Percentiles rank a stretch among this genome's conserved stretches.
Evolutionary conservation across 306 rosid species (phyloP).

Genomic region (Fagus crenata): DNA sequence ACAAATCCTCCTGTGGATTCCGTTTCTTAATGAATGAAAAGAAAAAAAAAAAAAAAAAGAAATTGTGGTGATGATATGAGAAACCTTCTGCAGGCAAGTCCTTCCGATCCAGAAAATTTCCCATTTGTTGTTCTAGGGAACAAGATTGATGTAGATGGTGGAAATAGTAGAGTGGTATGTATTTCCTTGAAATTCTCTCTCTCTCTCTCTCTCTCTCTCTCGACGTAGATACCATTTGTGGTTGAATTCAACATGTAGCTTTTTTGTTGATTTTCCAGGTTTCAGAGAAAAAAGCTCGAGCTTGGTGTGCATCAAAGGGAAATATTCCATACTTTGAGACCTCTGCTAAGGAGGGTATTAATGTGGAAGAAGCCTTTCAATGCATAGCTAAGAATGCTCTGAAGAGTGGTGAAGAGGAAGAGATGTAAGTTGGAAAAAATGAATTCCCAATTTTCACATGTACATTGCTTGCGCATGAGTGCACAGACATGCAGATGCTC

Average conservation of each 20-base stretch:
- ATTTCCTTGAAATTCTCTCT: slow-evolving; percentile 10
- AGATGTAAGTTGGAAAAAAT: slow-evolving; percentile 68
- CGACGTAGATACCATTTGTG: neutral
- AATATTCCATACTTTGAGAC: slow-evolving; percentile 98
- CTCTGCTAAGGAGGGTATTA: slow-evolving; percentile 96
- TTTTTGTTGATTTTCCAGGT: slow-evolving; percentile 51
- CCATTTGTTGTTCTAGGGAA: slow-evolving; percentile 98
- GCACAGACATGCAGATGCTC: slow-evolving; percentile 7
- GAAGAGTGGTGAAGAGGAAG: slow-evolving; percentile 96
- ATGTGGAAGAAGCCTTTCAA: slow-evolving; percentile 98
- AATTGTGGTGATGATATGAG: slow-evolving; percentile 19
- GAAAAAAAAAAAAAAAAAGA: neutral
- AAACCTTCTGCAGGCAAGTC: slow-evolving; percentile 79
- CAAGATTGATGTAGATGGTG: slow-evolving; percentile 95
- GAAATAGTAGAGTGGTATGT: slow-evolving; percentile 95
- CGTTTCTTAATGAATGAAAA: neutral
- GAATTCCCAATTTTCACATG: slow-evolving; percentile 23
- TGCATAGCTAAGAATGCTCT: slow-evolving; percentile 94
- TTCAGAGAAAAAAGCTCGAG: slow-evolving; percentile 94
- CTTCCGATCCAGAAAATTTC: slow-evolving; percentile 97
- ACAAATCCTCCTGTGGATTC: neutral
- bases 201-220: slow-evolving; percentile 7
- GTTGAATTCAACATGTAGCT: neutral
- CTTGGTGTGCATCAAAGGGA: slow-evolving; percentile 99
- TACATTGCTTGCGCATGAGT: neutral